Evolutionary conservation across 495 filamentous ascomycete species (phyloP).

Genomic region (Trichoderma erinaceum): DNA sequence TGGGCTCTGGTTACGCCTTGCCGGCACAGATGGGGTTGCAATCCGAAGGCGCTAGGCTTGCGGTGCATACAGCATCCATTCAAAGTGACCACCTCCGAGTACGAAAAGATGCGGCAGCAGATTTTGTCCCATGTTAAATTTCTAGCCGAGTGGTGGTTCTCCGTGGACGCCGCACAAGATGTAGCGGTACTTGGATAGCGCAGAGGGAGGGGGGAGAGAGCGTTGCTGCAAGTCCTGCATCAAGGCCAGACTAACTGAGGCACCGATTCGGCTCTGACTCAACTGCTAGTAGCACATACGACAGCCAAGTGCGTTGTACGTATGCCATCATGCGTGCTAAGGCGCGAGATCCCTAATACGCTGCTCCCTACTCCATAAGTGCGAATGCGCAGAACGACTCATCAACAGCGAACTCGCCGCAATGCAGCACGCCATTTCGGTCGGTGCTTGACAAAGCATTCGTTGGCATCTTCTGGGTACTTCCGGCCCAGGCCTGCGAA

Average conservation of each 20-base stretch:
- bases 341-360: no score
- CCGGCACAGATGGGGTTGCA: background rate
- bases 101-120: no score
- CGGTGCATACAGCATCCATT: background rate
- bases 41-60: background rate
- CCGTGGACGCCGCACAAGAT: background rate
- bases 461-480: background rate
- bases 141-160: background rate
- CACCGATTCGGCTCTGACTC: no score
- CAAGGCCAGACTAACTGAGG: background rate
- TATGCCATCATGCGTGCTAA: no score
- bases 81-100: background rate
- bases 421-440: slow-evolving; percentile 1
- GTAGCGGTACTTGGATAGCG: background rate
- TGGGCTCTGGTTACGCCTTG: background rate
- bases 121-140: background rate
- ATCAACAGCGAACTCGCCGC: background rate
- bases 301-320: no score
- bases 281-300: no score
- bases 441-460: slow-evolving; percentile 4
- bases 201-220: no score
- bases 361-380: no score
- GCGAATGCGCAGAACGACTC: no score
- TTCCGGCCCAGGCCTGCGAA: background rate
- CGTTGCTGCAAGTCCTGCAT: background rate